These are phyloP conservation scores for Kwoniella heveanensis DNA, from an alignment of 768 basidiomycete genomes.

Conservation along the genomic window DNA sequence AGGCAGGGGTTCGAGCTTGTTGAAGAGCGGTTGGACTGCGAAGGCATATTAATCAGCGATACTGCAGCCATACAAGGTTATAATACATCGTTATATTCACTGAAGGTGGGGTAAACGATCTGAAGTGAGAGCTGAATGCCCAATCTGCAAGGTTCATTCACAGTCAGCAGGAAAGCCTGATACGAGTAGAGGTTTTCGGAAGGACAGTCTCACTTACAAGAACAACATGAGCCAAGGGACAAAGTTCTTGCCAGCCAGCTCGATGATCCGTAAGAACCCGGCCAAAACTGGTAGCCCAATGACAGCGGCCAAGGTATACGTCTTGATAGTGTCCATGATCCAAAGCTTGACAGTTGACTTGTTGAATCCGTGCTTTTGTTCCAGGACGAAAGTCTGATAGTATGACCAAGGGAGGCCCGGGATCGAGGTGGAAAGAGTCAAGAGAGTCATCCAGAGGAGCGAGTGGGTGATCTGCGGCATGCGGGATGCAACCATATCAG, in stretches of 20 bases:
- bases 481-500: no score
- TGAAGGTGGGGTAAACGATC: constrained; percentile 54
- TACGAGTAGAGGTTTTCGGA: no score
- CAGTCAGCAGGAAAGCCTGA: no score
- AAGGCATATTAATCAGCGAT: constrained; percentile 57
- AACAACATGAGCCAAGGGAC: constrained; percentile 93
- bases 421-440: constrained; percentile 66
- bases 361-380: constrained; percentile 96
- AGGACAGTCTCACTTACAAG: constrained; percentile 63
- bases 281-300: constrained; percentile 85
- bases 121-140: constrained; percentile 79
- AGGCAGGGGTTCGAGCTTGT: constrained; percentile 86
- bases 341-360: constrained; percentile 81
- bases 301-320: constrained; percentile 69
- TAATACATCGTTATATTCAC: constrained; percentile 58
- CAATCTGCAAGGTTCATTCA: constrained; percentile 60
- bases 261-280: constrained; percentile 82
- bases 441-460: constrained; percentile 69
- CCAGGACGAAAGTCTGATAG: constrained; percentile 90
- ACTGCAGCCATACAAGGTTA: neutral
- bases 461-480: constrained; percentile 88
- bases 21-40: constrained; percentile 85
- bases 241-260: constrained; percentile 90
- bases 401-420: constrained; percentile 74
- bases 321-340: constrained; percentile 76